Conservation (phyloP, 108 stramenopile genomes). For the Tribonema minus region DNA sequence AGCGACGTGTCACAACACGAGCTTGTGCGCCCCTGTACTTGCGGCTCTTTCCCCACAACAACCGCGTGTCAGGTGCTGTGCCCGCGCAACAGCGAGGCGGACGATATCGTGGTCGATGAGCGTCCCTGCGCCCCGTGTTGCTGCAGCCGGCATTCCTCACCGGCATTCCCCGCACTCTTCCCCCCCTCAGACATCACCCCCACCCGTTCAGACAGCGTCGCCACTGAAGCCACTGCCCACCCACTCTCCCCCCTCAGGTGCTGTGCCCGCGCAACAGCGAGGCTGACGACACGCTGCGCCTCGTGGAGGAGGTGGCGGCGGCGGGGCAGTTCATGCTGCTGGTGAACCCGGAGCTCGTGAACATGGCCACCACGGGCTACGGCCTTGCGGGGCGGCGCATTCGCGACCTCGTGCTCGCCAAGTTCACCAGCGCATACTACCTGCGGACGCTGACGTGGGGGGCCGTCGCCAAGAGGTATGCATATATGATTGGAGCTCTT, state of each 20-base stretch:
- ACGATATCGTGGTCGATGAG: too few species aligned
- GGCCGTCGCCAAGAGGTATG: slow-evolving; percentile 59
- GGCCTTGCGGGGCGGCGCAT: slow-evolving; percentile 83
- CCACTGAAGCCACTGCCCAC: too few species aligned
- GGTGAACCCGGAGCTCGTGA: slow-evolving; percentile 83
- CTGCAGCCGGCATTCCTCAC: slow-evolving; percentile 44
- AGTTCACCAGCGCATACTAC: slow-evolving; percentile 66
- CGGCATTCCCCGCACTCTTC: too few species aligned
- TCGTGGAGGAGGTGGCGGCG: slow-evolving; percentile 50
- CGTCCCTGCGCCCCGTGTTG: slow-evolving; percentile 53
- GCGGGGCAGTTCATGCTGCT: slow-evolving; percentile 67
- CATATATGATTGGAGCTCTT: not conserved
- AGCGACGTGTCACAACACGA: too few species aligned
- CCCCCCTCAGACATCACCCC: too few species aligned
- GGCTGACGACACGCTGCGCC: slow-evolving; percentile 47
- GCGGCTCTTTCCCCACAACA: too few species aligned
- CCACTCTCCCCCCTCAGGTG: not conserved
- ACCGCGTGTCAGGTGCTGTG: slow-evolving; percentile 11
- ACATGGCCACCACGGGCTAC: slow-evolving; percentile 91
- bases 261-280: slow-evolving; percentile 42
- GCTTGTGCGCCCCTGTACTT: too few species aligned
- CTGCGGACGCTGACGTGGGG: slow-evolving; percentile 80
- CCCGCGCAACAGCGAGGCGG: slow-evolving; percentile 40
- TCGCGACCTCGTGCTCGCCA: slow-evolving; percentile 67
- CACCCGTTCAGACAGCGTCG: too few species aligned